These are phyloP conservation scores for Coleophoma eucalyptorum DNA, from an alignment of 2,329 filamentous ascomycete genomes.

Conservation along the genomic window DNA sequence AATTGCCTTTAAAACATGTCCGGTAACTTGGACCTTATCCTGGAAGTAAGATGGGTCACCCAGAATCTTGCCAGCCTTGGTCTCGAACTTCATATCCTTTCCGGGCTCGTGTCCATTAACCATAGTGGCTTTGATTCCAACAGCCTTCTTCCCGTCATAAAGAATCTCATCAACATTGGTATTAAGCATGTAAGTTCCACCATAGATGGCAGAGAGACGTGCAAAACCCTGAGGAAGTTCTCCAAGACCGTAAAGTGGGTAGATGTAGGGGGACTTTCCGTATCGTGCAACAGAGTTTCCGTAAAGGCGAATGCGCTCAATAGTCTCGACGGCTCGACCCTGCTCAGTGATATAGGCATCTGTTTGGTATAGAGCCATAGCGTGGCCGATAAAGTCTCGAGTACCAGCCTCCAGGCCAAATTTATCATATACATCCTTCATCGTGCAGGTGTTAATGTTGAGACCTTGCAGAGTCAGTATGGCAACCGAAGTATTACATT, in stretches of 20 bases:
- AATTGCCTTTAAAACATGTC: conserved; percentile 92
- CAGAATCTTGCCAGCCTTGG: conserved; percentile 93
- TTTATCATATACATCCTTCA: conserved; percentile 99
- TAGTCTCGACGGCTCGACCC: conserved; percentile 76
- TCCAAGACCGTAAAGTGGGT: conserved; percentile 94
- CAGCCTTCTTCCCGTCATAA: conserved; percentile 82
- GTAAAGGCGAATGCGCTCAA: conserved; percentile 91
- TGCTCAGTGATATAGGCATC: conserved; percentile 77
- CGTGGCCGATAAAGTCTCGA: conserved; percentile 94
- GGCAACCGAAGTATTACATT: background rate
- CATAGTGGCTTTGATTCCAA: conserved; percentile 97
- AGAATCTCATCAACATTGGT: conserved; percentile 86
- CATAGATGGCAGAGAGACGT: conserved; percentile 95
- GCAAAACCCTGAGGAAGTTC: conserved; percentile 98
- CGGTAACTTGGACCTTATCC: conserved; percentile 79
- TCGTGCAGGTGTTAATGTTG: conserved; percentile 73
- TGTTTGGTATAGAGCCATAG: conserved; percentile 93
- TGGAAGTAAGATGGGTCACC: conserved; percentile 97
- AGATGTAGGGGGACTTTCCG: conserved; percentile 99
- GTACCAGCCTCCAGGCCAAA: conserved; percentile 88
- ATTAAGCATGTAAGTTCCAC: conserved; percentile 99
- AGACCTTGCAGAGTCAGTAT: conserved; percentile 55
- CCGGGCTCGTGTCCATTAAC: conserved; percentile 59
- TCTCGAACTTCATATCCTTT: conserved; percentile 88
- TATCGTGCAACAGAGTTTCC: conserved; percentile 97